Percentiles rank a stretch among this genome's conserved stretches.
These are phyloP conservation scores for Pichia sp. DNA, from an alignment of 1,139 yeast genomes.

Conservation along the genomic window DNA sequence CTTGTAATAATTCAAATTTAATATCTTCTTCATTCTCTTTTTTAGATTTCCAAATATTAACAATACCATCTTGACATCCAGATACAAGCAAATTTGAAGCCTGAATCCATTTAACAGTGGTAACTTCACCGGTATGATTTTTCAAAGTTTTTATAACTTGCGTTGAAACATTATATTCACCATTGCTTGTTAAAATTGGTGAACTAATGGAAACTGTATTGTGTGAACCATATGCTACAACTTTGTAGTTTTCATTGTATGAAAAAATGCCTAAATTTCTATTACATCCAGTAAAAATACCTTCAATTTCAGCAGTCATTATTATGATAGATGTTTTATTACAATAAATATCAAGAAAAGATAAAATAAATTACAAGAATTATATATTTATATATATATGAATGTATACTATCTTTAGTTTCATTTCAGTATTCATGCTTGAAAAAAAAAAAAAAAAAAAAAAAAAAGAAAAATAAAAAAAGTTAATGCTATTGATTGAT, in stretches of 20 bases:
- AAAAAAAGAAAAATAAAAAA: no score
- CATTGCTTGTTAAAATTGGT: slow-evolving; percentile 39
- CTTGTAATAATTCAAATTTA: slow-evolving; percentile 30
- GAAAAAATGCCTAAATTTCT: slow-evolving; percentile 66
- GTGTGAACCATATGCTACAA: slow-evolving; percentile 75
- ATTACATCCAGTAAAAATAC: slow-evolving; percentile 75
- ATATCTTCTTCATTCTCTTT: slow-evolving; percentile 14
- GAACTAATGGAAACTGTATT: slow-evolving; percentile 62
- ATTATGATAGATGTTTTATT: neutral
- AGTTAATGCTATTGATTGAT: no score
- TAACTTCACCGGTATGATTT: slow-evolving; percentile 50
- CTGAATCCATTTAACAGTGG: slow-evolving; percentile 55
- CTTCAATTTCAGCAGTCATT: slow-evolving; percentile 34
- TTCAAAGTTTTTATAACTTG: slow-evolving; percentile 56
- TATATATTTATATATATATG: neutral
- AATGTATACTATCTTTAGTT: no score
- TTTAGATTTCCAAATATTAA: slow-evolving; percentile 52
- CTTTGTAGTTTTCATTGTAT: slow-evolving; percentile 34
- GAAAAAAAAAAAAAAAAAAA: no score
- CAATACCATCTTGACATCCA: slow-evolving; percentile 57
- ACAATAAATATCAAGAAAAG: neutral
- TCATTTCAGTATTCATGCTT: no score
- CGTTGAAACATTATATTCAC: slow-evolving; percentile 20
- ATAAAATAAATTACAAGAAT: neutral
- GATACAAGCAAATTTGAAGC: slow-evolving; percentile 45